phyloP scores from a whole-genome alignment of 352 stramenopile species.

The Globisporangium viniferum region DNA sequence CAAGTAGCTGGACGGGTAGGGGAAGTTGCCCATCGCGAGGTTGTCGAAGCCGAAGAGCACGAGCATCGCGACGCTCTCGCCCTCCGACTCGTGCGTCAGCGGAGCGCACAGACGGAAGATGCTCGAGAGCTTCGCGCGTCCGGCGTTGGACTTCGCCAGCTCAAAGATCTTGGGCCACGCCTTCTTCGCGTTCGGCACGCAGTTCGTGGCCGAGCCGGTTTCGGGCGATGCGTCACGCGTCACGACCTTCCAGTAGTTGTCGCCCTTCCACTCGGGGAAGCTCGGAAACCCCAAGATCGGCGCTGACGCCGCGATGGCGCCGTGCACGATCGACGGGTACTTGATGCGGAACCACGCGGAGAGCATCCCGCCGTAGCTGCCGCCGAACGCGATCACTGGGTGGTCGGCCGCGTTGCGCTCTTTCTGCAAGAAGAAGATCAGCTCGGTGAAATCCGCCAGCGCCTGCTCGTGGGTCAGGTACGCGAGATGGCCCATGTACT shows the following conservation, averaged over 20 bases:
- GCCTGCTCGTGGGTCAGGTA: conserved; percentile 92
- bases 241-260: conserved; percentile 85
- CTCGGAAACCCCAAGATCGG: conserved; percentile 90
- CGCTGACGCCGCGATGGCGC: conserved; percentile 92
- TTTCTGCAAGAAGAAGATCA: conserved; percentile 85
- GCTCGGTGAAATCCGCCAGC: conserved; percentile 89
- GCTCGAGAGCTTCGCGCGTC: conserved; percentile 45
- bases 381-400: conserved; percentile 93
- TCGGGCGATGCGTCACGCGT: conserved; percentile 66
- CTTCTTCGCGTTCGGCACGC: conserved; percentile 78
- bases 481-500: conserved; percentile 69
- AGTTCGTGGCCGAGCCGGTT: conserved; percentile 70
- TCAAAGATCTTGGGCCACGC: conserved; percentile 78
- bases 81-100: conserved; percentile 37
- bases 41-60: conserved; percentile 89
- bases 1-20: conserved; percentile 94
- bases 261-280: conserved; percentile 54
- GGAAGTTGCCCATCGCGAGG: conserved; percentile 95
- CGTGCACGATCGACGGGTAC: conserved; percentile 90
- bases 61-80: conserved; percentile 66
- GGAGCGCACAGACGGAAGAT: conserved; percentile 73
- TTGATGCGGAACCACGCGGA: conserved; percentile 94
- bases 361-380: conserved; percentile 96
- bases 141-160: conserved; percentile 54
- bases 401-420: conserved; percentile 68